Percentiles rank a stretch among this genome's conserved stretches.
These are phyloP conservation scores for Schizothecium vesticola DNA, from an alignment of 495 filamentous ascomycete species.

Conservation along the genomic window DNA sequence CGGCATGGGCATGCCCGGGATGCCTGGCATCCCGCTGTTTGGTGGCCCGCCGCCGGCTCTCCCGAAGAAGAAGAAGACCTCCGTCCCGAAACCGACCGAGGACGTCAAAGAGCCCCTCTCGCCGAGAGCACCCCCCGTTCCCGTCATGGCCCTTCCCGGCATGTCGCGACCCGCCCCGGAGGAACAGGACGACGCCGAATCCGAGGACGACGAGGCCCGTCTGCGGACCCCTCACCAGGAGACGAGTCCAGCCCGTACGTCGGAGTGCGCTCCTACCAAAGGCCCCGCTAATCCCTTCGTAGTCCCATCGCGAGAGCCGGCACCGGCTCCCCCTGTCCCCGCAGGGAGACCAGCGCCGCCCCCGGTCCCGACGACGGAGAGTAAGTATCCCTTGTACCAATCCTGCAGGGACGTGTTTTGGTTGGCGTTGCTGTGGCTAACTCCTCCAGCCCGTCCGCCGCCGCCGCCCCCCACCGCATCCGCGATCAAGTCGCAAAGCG, in stretches of 20 bases:
- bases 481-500: slow-evolving; percentile 57
- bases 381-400: slow-evolving; percentile 27
- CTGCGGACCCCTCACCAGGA: slow-evolving; percentile 35
- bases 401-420: slow-evolving; percentile 8
- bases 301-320: slow-evolving; percentile 36
- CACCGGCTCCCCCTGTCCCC: slow-evolving; percentile 53
- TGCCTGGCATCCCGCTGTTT: slow-evolving; percentile 81
- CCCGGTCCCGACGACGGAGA: slow-evolving; percentile 64
- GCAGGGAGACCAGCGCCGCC: slow-evolving; percentile 62
- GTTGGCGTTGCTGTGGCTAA: slow-evolving; percentile 27
- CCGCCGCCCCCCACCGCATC: slow-evolving; percentile 46
- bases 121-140: slow-evolving; percentile 61
- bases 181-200: slow-evolving; percentile 21
- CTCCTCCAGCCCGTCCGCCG: slow-evolving; percentile 52
- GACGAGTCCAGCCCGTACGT: slow-evolving; percentile 45
- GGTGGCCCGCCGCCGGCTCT: slow-evolving; percentile 47
- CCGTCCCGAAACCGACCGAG: slow-evolving; percentile 38
- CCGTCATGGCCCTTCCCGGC: slow-evolving; percentile 65
- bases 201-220: slow-evolving; percentile 32
- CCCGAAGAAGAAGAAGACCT: slow-evolving; percentile 61
- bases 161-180: slow-evolving; percentile 45
- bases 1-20: slow-evolving; percentile 94
- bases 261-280: slow-evolving; percentile 17
- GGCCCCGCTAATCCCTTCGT: slow-evolving; percentile 26
- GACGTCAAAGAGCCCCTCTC: slow-evolving; percentile 45